Conservation (phyloP, 805 yeast species). For the Metschnikowia kofuensis region DNA sequence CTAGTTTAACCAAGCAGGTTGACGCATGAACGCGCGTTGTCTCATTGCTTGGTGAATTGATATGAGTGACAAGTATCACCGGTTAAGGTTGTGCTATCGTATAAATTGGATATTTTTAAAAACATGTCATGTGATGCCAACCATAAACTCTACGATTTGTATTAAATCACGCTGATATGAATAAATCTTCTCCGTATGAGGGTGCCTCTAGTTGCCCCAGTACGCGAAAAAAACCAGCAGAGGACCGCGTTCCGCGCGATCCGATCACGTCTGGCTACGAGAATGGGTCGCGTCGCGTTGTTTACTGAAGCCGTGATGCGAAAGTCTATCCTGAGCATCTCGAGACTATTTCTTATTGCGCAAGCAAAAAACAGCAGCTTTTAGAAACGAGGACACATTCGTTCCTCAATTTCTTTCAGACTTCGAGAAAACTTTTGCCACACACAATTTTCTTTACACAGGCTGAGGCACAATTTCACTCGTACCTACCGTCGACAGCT, state of each 20-base stretch:
- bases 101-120: no score
- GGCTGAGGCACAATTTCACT: no score
- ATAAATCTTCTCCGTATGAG: no score
- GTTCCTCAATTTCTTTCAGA: not conserved
- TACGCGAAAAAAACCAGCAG: not conserved
- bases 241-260: not conserved
- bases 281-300: constrained; percentile 20
- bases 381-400: not conserved
- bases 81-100: no score
- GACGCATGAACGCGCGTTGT: no score
- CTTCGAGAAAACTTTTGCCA: not conserved
- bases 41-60: no score
- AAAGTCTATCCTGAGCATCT: not conserved
- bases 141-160: no score
- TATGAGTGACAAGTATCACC: no score
- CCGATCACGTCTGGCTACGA: not conserved
- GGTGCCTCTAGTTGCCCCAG: not conserved
- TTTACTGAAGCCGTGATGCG: constrained; percentile 13
- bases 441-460: not conserved
- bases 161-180: no score
- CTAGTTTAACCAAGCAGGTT: no score
- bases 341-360: constrained; percentile 2
- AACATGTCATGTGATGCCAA: no score
- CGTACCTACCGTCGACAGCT: no score
- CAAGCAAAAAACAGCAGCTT: not conserved